A percentile compares a stretch with the other conserved stretches of the same genome.
These are phyloP conservation scores for Aspergillus avenaceus DNA, from an alignment of 495 filamentous ascomycete species.

Conservation along the genomic window DNA sequence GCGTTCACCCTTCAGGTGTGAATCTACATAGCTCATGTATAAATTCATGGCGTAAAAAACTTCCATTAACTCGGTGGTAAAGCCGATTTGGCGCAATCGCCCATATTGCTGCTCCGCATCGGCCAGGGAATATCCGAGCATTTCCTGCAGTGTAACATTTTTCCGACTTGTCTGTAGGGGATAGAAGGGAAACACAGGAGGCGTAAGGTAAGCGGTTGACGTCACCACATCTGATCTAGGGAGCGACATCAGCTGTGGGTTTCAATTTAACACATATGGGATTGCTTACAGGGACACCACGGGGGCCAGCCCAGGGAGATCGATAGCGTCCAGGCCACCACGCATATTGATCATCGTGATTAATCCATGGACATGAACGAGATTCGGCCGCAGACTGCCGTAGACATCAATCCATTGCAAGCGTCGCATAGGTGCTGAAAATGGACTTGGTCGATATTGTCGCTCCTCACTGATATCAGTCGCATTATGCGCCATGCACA, in stretches of 20 bases:
- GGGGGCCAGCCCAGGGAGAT: constrained; percentile 25
- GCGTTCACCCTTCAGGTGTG: constrained; percentile 2
- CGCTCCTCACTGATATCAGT: constrained; percentile 13
- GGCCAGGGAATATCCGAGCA: constrained; percentile 22
- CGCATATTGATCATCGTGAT: constrained; percentile 32
- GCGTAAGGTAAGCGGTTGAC: constrained; percentile 20
- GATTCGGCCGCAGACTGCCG: constrained; percentile 32
- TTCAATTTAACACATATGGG: not conserved
- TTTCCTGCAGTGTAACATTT: constrained; percentile 19
- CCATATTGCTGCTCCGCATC: constrained; percentile 25
- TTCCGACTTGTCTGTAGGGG: constrained; percentile 20
- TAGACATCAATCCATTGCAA: constrained; percentile 44
- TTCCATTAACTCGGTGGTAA: constrained; percentile 28
- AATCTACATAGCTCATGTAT: constrained; percentile 27
- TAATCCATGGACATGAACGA: constrained; percentile 35
- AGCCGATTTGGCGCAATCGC: constrained; percentile 24
- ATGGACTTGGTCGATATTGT: constrained; percentile 22
- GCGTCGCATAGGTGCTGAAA: constrained; percentile 33
- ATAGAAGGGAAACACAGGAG: constrained; percentile 33
- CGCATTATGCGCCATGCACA: constrained; percentile 41
- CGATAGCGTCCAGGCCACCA: constrained; percentile 32
- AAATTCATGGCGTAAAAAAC: constrained; percentile 25
- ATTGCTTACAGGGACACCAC: constrained; percentile 34
- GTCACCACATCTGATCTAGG: constrained; percentile 36
- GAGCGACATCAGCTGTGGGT: constrained; percentile 1